A percentile compares a stretch with the other conserved stretches of the same genome.
Evolutionary conservation across 2,329 filamentous ascomycete genomes (phyloP).

Genomic region (Kalmusia sp.): DNA sequence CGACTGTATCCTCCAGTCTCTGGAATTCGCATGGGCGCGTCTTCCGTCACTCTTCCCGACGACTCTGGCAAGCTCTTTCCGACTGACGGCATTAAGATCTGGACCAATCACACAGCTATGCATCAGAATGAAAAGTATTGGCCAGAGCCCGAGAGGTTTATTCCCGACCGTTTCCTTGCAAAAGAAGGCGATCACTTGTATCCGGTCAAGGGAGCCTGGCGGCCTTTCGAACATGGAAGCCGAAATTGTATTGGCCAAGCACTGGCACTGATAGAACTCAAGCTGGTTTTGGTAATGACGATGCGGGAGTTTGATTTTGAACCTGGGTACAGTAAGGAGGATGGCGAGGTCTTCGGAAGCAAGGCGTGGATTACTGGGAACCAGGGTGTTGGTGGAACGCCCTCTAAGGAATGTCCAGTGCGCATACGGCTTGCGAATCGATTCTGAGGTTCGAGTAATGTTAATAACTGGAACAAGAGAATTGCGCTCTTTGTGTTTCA

Average conservation of each 20-base stretch:
- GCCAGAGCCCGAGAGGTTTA: conserved; percentile 16
- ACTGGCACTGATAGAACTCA: conserved; percentile 11
- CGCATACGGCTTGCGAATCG: background rate
- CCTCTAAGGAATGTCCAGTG: conserved; percentile 1
- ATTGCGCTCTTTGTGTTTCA: too few species aligned
- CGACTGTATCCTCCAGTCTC: conserved; percentile 38
- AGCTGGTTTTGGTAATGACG: conserved; percentile 4
- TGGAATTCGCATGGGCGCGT: conserved; percentile 22
- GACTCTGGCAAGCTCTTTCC: conserved; percentile 11
- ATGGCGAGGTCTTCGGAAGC: background rate
- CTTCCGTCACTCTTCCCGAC: background rate
- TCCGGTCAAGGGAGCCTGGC: conserved; percentile 25
- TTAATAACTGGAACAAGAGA: background rate
- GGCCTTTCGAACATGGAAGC: conserved; percentile 47
- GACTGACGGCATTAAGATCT: conserved; percentile 9
- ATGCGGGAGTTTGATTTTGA: conserved; percentile 4
- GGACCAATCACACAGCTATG: conserved; percentile 13
- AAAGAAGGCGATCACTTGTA: conserved; percentile 11
- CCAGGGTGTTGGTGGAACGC: conserved; percentile 4
- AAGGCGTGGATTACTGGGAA: conserved; percentile 1
- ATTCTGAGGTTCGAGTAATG: background rate
- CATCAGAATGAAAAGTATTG: conserved; percentile 20
- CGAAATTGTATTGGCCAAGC: conserved; percentile 50
- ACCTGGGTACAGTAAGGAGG: background rate
- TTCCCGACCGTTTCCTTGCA: conserved; percentile 22